These are phyloP conservation scores for Pseudoturritis turrita DNA, from an alignment of 345 rosid species.

Conservation along the genomic window DNA sequence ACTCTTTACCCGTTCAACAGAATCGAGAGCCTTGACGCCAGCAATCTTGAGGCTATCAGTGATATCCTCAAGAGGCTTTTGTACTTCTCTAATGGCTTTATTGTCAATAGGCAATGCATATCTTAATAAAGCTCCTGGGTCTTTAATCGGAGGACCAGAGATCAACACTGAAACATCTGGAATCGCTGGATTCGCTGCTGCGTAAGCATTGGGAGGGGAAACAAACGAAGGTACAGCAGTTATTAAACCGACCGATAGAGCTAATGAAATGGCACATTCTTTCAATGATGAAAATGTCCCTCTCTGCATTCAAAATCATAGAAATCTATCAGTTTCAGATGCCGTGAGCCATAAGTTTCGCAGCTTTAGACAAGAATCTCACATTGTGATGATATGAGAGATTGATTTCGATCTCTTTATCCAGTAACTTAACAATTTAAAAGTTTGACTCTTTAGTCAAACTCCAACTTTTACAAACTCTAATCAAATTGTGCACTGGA, in stretches of 20 bases:
- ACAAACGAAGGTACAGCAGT: slow-evolving; percentile 52
- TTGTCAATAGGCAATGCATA: slow-evolving; percentile 86
- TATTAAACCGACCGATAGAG: slow-evolving; percentile 64
- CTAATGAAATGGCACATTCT: slow-evolving; percentile 75
- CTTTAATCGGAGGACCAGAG: slow-evolving; percentile 97
- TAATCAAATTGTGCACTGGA: slow-evolving; percentile 1
- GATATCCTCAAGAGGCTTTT: slow-evolving; percentile 94
- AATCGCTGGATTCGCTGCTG: slow-evolving; percentile 46
- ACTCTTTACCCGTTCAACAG: slow-evolving; percentile 76
- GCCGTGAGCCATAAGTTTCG: background rate
- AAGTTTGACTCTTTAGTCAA: background rate
- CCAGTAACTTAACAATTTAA: background rate
- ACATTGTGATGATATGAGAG: background rate
- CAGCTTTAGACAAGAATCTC: background rate
- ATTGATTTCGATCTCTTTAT: background rate
- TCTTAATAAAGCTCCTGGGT: slow-evolving; percentile 78
- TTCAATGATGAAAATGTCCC: slow-evolving; percentile 47
- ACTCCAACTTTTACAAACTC: background rate
- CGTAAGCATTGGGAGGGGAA: slow-evolving; percentile 43
- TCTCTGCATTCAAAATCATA: slow-evolving; percentile 41
- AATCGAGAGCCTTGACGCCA: slow-evolving; percentile 85
- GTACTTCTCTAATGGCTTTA: slow-evolving; percentile 90
- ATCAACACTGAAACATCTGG: slow-evolving; percentile 77
- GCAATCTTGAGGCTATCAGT: slow-evolving; percentile 86
- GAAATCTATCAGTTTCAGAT: background rate